Conservation (phyloP, 2,329 filamentous ascomycete genomes). For the Neofusicoccum parvum region DNA sequence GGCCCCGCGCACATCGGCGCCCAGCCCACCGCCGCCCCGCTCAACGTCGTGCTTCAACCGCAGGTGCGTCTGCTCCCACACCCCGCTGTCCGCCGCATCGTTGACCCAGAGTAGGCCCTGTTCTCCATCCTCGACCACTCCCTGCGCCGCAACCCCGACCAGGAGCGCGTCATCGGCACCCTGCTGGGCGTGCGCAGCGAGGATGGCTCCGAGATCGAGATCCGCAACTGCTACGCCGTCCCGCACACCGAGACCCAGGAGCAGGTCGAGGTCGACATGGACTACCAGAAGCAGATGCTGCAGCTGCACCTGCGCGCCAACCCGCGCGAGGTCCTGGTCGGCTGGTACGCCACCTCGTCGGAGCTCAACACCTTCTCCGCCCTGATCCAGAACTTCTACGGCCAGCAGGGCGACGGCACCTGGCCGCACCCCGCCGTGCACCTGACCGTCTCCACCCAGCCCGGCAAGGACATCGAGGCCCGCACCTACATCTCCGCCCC, state of each 20-base stretch:
- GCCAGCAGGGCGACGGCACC: constrained; percentile 92
- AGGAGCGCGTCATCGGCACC: constrained; percentile 94
- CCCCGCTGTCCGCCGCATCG: background rate
- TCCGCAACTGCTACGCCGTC: constrained; percentile 95
- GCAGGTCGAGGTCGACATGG: constrained; percentile 99
- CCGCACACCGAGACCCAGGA: constrained; percentile 98
- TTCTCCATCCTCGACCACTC: constrained; percentile 83
- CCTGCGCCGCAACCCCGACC: constrained; percentile 85
- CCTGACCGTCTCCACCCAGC: constrained; percentile 87
- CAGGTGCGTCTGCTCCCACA: constrained; percentile 63
- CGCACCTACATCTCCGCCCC: constrained; percentile 94
- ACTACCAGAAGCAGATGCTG: constrained; percentile 99
- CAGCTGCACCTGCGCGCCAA: constrained; percentile 90
- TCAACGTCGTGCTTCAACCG: constrained; percentile 92
- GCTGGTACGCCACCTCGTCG: constrained; percentile 97
- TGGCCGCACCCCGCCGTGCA: constrained; percentile 97
- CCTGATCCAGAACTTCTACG: constrained; percentile 99
- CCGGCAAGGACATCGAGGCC: constrained; percentile 85
- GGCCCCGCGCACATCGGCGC: constrained; percentile 78
- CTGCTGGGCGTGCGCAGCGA: constrained; percentile 91
- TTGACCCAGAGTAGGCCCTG: constrained; percentile 52
- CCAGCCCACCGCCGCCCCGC: constrained; percentile 83
- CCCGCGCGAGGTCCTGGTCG: constrained; percentile 90
- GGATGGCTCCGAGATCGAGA: constrained; percentile 95
- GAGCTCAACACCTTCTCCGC: constrained; percentile 98